Evolutionary conservation across 331 rosid genomes (phyloP), one percentile per base, ranked within the genome.

Genomic region (Prunus yedoensis): DNA sequence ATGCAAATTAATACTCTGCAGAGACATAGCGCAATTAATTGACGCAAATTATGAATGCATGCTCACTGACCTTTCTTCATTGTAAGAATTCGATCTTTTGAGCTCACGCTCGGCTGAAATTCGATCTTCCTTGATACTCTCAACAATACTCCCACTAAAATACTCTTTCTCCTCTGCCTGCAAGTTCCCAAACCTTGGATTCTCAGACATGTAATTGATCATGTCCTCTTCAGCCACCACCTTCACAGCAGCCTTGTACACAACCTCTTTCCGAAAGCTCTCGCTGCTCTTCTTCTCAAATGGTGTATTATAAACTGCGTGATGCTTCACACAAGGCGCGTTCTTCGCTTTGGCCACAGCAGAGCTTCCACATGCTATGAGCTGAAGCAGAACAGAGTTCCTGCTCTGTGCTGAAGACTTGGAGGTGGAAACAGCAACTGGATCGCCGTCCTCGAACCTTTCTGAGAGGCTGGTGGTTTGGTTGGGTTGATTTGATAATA

Each of bases 81-180:
- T 87, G 35, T 76, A 89, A 1, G 90, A 89, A 77, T 56, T 86
- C 12, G 92, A 89, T 74, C 63, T 89, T 72, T 85, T 85, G 0
- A 89, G 75, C 4, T 35, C 66, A 3, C 86, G 83, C 13, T 45
- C 68, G 3, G 35, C 51, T 10, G 30, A 83, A 66, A 53, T 75
- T 51, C 80, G 80, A 41, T 74, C 70, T 56, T 78, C 89, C 18
- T 75, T 80, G 62, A 86, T 88, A 58, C 91, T 79, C 67, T 94
- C 98, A 2, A 94, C 86, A 25, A 94, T 75, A 62, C 96, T 91
- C 5, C 98, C 98, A 18, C 96, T 94, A 58, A 94, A 94, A 60
- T 89, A 94, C 67, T 89, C 98, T 76, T 94, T 90, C 83, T 93
- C 98, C 83, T 89, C 95, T 0, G 79, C 53, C 78, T 85, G 90